Base-by-base conservation (phyloP, 805 yeast species). In the Ogataea methylovora region DNA sequence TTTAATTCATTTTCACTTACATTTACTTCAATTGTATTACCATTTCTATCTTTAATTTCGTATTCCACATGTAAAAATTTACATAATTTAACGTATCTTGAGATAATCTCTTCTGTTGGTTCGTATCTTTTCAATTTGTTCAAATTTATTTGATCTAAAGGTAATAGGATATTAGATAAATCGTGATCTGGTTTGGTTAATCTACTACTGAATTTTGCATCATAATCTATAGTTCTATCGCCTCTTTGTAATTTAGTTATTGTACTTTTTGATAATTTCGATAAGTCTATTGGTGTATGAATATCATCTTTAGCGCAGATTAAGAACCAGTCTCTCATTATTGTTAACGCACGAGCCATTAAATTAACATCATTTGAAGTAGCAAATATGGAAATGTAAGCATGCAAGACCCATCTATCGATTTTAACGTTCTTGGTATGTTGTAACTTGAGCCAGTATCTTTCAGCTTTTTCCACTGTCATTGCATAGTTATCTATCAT, bases 281-380 rank as follows among this genome's bases (percentile, higher is more conserved):
- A 15, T 13, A n/a, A 11, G 19, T 44, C 39, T 4, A 51, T 35
- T 3, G 19, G 26, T 6, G 33, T 20, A 8, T 38, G 34, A 11
- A 54, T 49, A n/a, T 48, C 44, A 2, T 39, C 44, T 17, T 43
- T 28, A 1, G 43, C 30, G 25, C 58, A 56, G 2, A 56, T 27
- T 24, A 46, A 37, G 30, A 43, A 56, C 55, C 59, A 55, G 15
- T 46, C 43, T 24, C 52, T 39, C 8, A 56, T 27, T 4, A 56
- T 46, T 5, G 37, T 33, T 3, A 55, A 25, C 3, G 51, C 53
- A 25, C 60, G 37, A 1, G 49, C 49, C 18, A 44, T 47, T 19
- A 56, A 34, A n/a, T 40, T 34, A 1, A 38, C 14, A 29, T 54
- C 60, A 24, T 51, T 45, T 2, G 54, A 42, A 30, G 49, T 49